Base-by-base conservation (phyloP, 768 basidiomycete genomes). In the Gymnopilus junonius region DNA sequence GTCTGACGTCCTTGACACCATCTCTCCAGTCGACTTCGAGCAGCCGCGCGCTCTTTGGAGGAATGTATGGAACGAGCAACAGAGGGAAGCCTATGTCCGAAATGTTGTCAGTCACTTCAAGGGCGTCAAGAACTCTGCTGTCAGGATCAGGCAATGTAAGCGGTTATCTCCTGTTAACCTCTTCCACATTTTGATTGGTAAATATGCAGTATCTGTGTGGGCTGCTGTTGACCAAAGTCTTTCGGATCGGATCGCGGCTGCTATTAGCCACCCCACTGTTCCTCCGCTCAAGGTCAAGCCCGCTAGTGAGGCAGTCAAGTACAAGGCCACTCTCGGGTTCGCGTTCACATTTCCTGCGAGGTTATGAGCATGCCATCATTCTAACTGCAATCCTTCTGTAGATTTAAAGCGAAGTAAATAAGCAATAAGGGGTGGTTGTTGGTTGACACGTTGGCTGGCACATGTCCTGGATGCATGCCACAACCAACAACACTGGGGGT, bases 161-260 rank as follows among this genome's bases (percentile, higher is more conserved):
- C 83, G 21, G 4, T 10, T 14, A 27, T 58, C 55, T 39, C 15
- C 20, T 21, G 21, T 55, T 6, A 59, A 55, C 25, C 21, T 31
- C 8, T 45, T 31, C 2, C 25, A 4, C 37, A 42, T 62, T 6
- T n/a, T 53, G 25, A 48, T 32, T 50, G 20, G 37, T n/a, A 45
- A 27, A n/a, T 27, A n/a, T 43, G 0, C 56, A 92, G 91, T 93
- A 39, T 84, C 89, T 29, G 89, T 91, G 63, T 95, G 90, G 85
- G 88, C 92, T 42, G 87, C 86, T 55, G 88, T 97, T 60, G 85
- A 91, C 73, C 90, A 92, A 70, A 81, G 77, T 11, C 79, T 96
- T 35, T 88, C 88, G 4, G 87, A 92, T 75, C 84, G 91, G 64
- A 82, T 98, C 67, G 93, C 93, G n/a, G 84, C 83, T 68, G 91